These are phyloP conservation scores for Taphrina confusa DNA, from an alignment of 1,139 yeast genomes.

Conservation along the genomic window DNA sequence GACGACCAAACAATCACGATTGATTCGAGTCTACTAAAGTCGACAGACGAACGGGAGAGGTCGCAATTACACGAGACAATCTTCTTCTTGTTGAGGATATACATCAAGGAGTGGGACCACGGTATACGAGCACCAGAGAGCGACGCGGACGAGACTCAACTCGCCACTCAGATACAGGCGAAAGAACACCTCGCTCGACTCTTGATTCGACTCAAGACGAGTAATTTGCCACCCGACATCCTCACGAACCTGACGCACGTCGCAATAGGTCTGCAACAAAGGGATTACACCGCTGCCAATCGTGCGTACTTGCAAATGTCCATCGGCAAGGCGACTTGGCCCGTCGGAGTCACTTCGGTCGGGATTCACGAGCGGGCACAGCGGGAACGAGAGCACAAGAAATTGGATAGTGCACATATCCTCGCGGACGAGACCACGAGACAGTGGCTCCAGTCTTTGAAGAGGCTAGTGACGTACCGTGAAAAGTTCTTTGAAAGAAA, in stretches of 20 bases:
- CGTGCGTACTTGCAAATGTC: slow-evolving; percentile 74
- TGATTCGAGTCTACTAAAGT: slow-evolving; percentile 47
- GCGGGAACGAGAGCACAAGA: slow-evolving; percentile 49
- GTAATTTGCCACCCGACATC: slow-evolving; percentile 52
- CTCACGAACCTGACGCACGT: slow-evolving; percentile 63
- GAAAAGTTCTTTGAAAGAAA: no score
- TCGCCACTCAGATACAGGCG: neutral
- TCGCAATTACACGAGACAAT: neutral
- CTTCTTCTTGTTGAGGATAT: neutral
- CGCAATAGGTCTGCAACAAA: slow-evolving; percentile 59
- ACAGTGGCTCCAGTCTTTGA: slow-evolving; percentile 73
- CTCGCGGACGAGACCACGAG: slow-evolving; percentile 77
- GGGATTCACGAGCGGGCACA: slow-evolving; percentile 78
- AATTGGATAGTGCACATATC: slow-evolving; percentile 59
- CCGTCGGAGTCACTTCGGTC: slow-evolving; percentile 77
- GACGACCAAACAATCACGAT: neutral
- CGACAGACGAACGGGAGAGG: slow-evolving; percentile 8
- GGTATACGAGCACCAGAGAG: neutral
- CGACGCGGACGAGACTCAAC: neutral
- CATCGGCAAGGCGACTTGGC: slow-evolving; percentile 91
- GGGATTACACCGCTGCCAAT: slow-evolving; percentile 59
- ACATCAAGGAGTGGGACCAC: slow-evolving; percentile 40
- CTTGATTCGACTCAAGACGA: slow-evolving; percentile 59
- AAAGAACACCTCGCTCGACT: slow-evolving; percentile 58
- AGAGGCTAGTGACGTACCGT: slow-evolving; percentile 61